These are phyloP conservation scores for Endoconidiophora polonica DNA, from an alignment of 2,329 filamentous ascomycete species.

Conservation along the genomic window DNA sequence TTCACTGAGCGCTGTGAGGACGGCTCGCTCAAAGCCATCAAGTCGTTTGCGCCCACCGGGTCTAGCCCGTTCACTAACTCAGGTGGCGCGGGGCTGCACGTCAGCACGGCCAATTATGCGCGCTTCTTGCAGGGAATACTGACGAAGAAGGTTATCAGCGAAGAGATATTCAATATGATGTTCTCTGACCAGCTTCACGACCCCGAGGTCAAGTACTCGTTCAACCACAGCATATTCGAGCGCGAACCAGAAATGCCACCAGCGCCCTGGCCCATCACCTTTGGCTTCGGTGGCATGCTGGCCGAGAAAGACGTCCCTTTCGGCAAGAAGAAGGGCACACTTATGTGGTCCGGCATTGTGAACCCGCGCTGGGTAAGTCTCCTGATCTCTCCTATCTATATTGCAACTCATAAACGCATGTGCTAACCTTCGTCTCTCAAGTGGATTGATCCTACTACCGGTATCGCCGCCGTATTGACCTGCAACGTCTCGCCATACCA, in stretches of 20 bases:
- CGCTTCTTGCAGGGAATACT: slow-evolving; percentile 22
- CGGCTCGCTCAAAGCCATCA: slow-evolving; percentile 15
- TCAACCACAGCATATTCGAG: slow-evolving; percentile 14
- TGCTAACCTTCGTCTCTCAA: slow-evolving; percentile 5
- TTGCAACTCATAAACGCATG: not conserved
- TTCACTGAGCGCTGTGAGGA: slow-evolving; percentile 10
- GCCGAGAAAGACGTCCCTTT: slow-evolving; percentile 24
- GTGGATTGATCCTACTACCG: slow-evolving; percentile 24
- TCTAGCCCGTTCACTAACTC: slow-evolving; percentile 22
- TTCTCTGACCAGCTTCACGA: slow-evolving; percentile 26
- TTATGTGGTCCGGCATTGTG: slow-evolving; percentile 28
- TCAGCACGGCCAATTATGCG: slow-evolving; percentile 25
- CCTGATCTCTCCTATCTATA: not conserved
- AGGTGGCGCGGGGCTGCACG: slow-evolving; percentile 28
- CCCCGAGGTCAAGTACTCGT: slow-evolving; percentile 15
- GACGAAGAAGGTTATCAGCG: slow-evolving; percentile 18
- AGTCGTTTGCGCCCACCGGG: slow-evolving; percentile 14
- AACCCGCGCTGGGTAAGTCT: slow-evolving; percentile 27
- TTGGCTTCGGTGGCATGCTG: slow-evolving; percentile 25
- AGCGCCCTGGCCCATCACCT: slow-evolving; percentile 19
- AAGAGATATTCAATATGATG: slow-evolving; percentile 21
- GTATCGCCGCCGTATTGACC: slow-evolving; percentile 25
- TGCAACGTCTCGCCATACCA: slow-evolving; percentile 24
- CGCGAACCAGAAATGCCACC: slow-evolving; percentile 22
- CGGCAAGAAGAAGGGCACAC: slow-evolving; percentile 25